A percentile compares a stretch with the other conserved stretches of the same genome.
Evolutionary conservation across 495 filamentous ascomycete species (phyloP).

Genomic region (Platismatia glauca): DNA sequence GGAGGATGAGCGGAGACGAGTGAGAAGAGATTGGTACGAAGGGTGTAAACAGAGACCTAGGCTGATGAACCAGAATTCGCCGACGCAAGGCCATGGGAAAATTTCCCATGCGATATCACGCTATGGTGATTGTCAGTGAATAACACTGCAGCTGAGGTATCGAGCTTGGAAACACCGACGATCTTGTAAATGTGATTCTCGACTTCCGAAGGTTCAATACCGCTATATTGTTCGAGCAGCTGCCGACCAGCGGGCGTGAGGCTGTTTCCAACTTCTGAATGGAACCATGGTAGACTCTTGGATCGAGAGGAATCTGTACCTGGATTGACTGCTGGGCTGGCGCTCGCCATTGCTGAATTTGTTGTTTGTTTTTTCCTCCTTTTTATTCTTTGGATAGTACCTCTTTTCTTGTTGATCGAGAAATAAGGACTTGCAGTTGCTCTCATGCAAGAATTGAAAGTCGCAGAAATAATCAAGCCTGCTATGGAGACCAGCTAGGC

Average conservation of each 20-base stretch:
- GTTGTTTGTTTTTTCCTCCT: too few species aligned
- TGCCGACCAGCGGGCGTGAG: constrained; percentile 8
- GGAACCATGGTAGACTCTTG: constrained; percentile 8
- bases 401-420: too few species aligned
- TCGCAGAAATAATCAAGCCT: too few species aligned
- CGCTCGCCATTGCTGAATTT: too few species aligned
- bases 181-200: constrained; percentile 9
- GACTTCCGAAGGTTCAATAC: constrained; percentile 13
- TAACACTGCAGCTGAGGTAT: not conserved
- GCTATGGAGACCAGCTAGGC: too few species aligned
- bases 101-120: constrained; percentile 14
- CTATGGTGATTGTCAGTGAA: not conserved
- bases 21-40: constrained; percentile 5
- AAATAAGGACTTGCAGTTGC: too few species aligned
- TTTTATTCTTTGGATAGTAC: too few species aligned
- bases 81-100: constrained; percentile 30
- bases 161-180: not conserved
- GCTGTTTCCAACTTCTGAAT: constrained; percentile 1
- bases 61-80: constrained; percentile 30
- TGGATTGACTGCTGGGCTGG: too few species aligned
- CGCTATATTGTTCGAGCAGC: constrained; percentile 20
- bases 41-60: constrained; percentile 18
- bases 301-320: not conserved
- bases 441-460: too few species aligned
- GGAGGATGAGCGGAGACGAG: constrained; percentile 1